A percentile compares a stretch with the other conserved stretches of the same genome.
These are phyloP conservation scores for Penstemon barbatus DNA, from an alignment of 257 asterid genomes.

Conservation along the genomic window DNA sequence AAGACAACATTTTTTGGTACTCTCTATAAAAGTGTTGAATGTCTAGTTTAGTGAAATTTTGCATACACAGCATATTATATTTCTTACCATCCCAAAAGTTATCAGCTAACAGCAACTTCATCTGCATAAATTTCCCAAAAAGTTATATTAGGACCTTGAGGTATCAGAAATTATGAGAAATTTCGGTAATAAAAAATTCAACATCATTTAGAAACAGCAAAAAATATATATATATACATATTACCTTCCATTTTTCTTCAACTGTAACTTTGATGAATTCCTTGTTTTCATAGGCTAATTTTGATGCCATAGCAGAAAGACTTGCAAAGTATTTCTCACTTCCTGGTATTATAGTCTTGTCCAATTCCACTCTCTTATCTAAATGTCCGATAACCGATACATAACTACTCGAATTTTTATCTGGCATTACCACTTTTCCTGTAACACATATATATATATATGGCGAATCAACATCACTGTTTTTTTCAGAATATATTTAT, in stretches of 20 bases:
- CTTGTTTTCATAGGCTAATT: constrained; percentile 64
- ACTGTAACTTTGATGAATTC: constrained; percentile 42
- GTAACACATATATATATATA: background rate
- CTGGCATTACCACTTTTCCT: constrained; percentile 53
- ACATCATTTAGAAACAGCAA: background rate
- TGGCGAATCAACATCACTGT: background rate
- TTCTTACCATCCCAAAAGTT: constrained; percentile 55
- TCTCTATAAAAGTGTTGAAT: too few species aligned
- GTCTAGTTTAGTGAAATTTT: too few species aligned
- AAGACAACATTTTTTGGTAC: too few species aligned
- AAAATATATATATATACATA: background rate
- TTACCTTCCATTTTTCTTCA: constrained; percentile 62
- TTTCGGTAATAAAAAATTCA: background rate
- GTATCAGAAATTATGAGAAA: background rate
- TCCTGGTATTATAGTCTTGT: constrained; percentile 45
- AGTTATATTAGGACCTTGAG: background rate
- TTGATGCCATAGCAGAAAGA: constrained; percentile 64
- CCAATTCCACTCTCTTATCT: constrained; percentile 57
- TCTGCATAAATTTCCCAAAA: constrained; percentile 36
- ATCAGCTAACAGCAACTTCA: constrained; percentile 46
- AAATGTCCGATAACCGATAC: constrained; percentile 49
- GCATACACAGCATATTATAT: too few species aligned
- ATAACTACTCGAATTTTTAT: constrained; percentile 30
- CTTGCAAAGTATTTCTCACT: constrained; percentile 40
- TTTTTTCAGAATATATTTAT: too few species aligned